A percentile compares a stretch with the other conserved stretches of the same genome.
Conservation (phyloP, 371 early-diverging fungal genomes). For the Lichtheimia ornata region DNA sequence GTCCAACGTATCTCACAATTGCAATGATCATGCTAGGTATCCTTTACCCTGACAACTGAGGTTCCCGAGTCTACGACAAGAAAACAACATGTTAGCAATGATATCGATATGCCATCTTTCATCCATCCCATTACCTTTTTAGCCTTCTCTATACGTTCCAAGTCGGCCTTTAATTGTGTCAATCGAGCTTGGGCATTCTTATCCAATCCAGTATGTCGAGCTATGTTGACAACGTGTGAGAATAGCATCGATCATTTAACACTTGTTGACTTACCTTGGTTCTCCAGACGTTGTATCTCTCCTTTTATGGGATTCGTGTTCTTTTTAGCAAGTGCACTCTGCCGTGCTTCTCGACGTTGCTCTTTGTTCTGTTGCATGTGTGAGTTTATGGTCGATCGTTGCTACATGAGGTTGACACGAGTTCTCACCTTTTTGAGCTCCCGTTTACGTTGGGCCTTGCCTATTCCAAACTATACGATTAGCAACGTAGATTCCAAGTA, state of each 20-base stretch:
- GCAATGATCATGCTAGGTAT: not conserved
- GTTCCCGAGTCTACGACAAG: not conserved
- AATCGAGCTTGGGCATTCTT: conserved; percentile 50
- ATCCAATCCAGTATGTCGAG: conserved; percentile 45
- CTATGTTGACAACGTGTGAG: conserved; percentile 10
- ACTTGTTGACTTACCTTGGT: conserved; percentile 35
- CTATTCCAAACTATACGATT: conserved; percentile 19
- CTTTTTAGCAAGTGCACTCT: conserved; percentile 50
- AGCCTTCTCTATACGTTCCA: conserved; percentile 51
- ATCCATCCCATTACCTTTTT: conserved; percentile 21
- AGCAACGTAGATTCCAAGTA: no score
- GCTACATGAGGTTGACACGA: not conserved
- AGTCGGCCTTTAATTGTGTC: conserved; percentile 41
- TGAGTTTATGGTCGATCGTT: not conserved
- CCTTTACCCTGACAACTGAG: not conserved
- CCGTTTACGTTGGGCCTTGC: conserved; percentile 65
- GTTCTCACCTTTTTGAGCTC: conserved; percentile 62
- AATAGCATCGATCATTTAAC: no score
- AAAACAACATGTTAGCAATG: not conserved
- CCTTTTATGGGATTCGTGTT: conserved; percentile 47
- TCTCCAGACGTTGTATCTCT: conserved; percentile 51
- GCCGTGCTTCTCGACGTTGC: conserved; percentile 55
- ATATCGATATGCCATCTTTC: not conserved
- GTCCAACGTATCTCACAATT: no score
- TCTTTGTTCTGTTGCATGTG: conserved; percentile 57